phyloP scores from a whole-genome alignment of 805 yeast genomes.

The Yarrowia keelungensis region DNA sequence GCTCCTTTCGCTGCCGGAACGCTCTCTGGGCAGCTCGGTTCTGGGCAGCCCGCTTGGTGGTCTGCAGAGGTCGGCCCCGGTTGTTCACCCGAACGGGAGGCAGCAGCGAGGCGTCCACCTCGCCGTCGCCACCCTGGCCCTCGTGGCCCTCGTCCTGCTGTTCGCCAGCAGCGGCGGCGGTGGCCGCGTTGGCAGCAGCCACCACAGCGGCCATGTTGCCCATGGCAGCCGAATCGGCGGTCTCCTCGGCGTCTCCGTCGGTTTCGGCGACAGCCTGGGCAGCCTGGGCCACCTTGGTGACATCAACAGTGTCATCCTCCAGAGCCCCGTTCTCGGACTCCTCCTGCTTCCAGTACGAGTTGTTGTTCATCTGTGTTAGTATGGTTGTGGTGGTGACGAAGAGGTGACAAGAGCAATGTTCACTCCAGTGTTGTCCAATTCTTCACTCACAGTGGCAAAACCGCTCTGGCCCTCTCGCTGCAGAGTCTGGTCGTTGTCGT shows the following conservation, averaged over 20 bases:
- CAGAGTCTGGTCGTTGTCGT: not conserved
- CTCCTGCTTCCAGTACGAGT: conserved; percentile 34
- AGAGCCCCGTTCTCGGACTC: conserved; percentile 13
- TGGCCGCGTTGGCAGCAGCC: conserved; percentile 38
- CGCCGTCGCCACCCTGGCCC: conserved; percentile 6
- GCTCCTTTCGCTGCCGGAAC: conserved; percentile 83
- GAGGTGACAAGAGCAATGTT: no score
- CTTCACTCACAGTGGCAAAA: conserved; percentile 24
- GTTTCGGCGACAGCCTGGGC: conserved; percentile 27
- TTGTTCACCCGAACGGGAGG: conserved; percentile 25
- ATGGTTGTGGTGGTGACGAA: not conserved
- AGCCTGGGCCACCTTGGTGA: conserved; percentile 34
- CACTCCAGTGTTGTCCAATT: no score
- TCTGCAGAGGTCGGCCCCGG: conserved; percentile 57
- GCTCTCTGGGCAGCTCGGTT: conserved; percentile 93
- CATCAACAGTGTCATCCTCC: conserved; percentile 27
- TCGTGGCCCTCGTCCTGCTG: conserved; percentile 6
- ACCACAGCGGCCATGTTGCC: conserved; percentile 41
- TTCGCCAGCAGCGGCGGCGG: not conserved
- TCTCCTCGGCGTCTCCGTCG: conserved; percentile 1
- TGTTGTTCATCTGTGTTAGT: conserved; percentile 34
- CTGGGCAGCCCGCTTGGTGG: conserved; percentile 87
- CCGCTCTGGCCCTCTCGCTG: conserved; percentile 16
- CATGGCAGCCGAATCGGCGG: conserved; percentile 34
- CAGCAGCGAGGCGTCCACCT: conserved; percentile 8